A percentile compares a stretch with the other conserved stretches of the same genome.
Conservation (phyloP, 257 asterid genomes). For the Penstemon barbatus region DNA sequence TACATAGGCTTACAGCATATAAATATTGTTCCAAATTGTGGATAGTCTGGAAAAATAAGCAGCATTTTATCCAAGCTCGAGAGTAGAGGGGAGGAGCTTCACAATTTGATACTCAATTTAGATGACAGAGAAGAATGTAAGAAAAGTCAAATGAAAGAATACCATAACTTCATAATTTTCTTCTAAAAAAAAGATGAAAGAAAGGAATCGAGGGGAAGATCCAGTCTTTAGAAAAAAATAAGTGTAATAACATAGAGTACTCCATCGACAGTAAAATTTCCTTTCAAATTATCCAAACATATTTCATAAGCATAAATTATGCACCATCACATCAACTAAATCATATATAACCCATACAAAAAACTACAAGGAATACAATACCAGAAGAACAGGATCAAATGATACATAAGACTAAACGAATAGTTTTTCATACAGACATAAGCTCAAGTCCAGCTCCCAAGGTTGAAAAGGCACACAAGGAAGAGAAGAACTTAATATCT, state of each 20-base stretch:
- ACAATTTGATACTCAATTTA: neutral
- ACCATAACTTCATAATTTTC: no score
- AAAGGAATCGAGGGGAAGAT: neutral
- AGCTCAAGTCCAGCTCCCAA: neutral
- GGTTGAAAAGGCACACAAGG: neutral
- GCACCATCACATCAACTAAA: neutral
- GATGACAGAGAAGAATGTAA: no score
- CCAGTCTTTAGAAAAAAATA: neutral
- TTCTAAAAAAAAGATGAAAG: no score
- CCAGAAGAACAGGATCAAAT: neutral
- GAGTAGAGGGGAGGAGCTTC: neutral
- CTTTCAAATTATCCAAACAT: neutral
- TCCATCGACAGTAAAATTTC: neutral
- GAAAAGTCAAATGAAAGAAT: no score
- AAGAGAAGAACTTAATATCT: neutral
- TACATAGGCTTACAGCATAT: neutral
- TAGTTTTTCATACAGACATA: no score
- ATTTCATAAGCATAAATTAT: neutral
- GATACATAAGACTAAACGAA: no score
- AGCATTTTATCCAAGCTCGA: neutral
- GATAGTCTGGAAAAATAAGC: neutral
- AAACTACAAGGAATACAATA: neutral
- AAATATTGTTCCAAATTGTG: neutral
- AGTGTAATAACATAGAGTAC: neutral
- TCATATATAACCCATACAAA: constrained; percentile 1